Evolutionary conservation across 176 grass and related monocot genomes (phyloP), one percentile per base, ranked within the genome.

Genomic region (Poa pratensis): DNA sequence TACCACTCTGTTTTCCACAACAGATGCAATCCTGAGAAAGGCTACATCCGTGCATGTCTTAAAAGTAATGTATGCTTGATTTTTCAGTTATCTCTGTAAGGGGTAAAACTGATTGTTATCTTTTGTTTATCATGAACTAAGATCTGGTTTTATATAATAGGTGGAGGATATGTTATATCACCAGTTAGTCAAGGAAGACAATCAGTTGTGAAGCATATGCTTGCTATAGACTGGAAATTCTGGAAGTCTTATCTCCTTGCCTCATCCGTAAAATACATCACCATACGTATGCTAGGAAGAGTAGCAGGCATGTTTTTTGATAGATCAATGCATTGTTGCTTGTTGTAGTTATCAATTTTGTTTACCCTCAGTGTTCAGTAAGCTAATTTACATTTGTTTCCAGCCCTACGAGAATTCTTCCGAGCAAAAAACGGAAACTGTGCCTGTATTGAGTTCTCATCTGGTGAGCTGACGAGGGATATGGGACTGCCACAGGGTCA

Each of bases 161-260:
- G 94, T 83, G 97, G 97, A 77, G 97, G 97, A 45, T 99, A 96
- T 81, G 94, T 99, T 63, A 99, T 96, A 94, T 91, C 90, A 69
- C 94, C 91, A 46, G 82, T 91, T 46, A 99, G 92, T 79, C 97
- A 94, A 86, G 97, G 97, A 73, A 96, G 90, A 81, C 81, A 92
- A 82, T 96, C 94, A 61, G 92, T 90, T 89, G 97, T 99, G 57
- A 99, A 96, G 62, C 97, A 99, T 87, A 99, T 99, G 94, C 90
- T 99, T 88, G 94, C 97, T 72, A 99, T 99, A 80, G 97, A 99
- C 77, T 99, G 97, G 94, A 99, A 96, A 89, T 91, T 96, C 80
- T 99, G 92, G 94, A 91, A 94, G 57, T 91, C 94, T 72, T 96
- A 94, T 78, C 76, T 99, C 65, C 81, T 96, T 83, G 88, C 94